Evolutionary conservation across 306 rosid species (phyloP), one percentile per base, ranked within the genome.

Genomic region (Aeschynomene evenia): DNA sequence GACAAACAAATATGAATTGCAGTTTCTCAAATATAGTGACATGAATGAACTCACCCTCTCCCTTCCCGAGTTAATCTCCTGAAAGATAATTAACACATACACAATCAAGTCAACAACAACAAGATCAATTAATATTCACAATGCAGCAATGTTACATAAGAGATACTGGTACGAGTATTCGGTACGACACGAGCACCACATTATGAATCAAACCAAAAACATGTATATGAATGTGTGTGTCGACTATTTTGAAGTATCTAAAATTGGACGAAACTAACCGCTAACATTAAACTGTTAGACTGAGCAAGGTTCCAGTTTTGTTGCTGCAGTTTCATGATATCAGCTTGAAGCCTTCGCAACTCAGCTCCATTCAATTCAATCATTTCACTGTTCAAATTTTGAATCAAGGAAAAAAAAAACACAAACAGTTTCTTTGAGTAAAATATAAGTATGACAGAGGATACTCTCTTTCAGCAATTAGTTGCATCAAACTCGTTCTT

Each of bases 301-400:
- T 90, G 96, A 75, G 96, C 91, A 69, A 93, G 93, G 66, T 84
- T 85, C 96, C 86, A 78, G 40, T 93, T 93, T 67, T 90, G 98
- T 20, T 82, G 75, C 78, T 90, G 93, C 79, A 93, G 74, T 58
- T 93, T 90, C 86, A 86, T 91, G 66, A 87, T 49, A 65, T 76
- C 82, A 52, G 54, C 82, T 40, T 91, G 74, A 69, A 86, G 63
- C 43, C 85, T 87, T 71, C 83, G 82, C 77, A 90, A 33, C 85
- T 88, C 96, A 15, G 82, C 88, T 69, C 87, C 96, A 68, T 63
- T 82, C 57, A 66, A 51, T 65, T 93, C 96, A 64, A 88, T 81
- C 1, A 83, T 79, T 77, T 88, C 84, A 71, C 98, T 90, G 56
- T 71, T 70, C 57, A 36, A 67, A 55, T 62, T 22, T 28, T 14